Base-by-base conservation (phyloP, 2,329 filamentous ascomycete species). In the Phyllosticta citribraziliensis region DNA sequence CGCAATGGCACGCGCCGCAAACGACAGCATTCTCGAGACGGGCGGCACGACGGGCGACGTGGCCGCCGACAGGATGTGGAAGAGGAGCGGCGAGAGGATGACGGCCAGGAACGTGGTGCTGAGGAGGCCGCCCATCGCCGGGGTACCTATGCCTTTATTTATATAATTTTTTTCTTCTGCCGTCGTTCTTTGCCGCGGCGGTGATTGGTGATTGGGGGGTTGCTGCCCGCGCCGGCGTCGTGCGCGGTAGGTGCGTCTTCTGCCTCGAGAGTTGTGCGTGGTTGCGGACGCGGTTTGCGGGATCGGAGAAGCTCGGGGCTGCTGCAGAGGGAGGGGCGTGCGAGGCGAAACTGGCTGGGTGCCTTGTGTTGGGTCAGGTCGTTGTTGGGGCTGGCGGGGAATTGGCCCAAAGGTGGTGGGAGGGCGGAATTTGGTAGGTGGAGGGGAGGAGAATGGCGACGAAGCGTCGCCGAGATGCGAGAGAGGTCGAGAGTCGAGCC, bases 1-100 rank as follows among this genome's bases (percentile, higher is more conserved):
- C 17, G 77, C 76, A 57, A 79, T 66, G 62, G 80, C 76, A 70
- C 89, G 88, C 66, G 87, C 88, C 67, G 80, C 81, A 76, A 90
- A 93, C 71, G 80, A 63, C 54, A 72, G 72, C 50, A 69, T 61
- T 47, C 40, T 25, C 30, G 14, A 11, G 12, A 5, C n/a, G 24
- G 55, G 55, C 9, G 51, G 35, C 17, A n/a, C 24, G 22, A 33
- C 12, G 33, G 33, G 33, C 33, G 33, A 40, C 14, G 53, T 27
- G 20, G 25, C 20, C 53, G 25, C 19, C 5, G 60, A 50, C 25
- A 55, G 27, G 24, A 11, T 50, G 60, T 57, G 60, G 12, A 61
- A 51, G 2, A 30, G 22, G 60, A 61, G n/a, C 17, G 60, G 60
- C 55, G 60, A 50, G 55, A 57, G 30, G 60, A 61, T 11, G 55